A percentile compares a stretch with the other conserved stretches of the same genome.
phyloP scores from a whole-genome alignment of 805 yeast genomes.

The Hanseniaspora occidentalis region DNA sequence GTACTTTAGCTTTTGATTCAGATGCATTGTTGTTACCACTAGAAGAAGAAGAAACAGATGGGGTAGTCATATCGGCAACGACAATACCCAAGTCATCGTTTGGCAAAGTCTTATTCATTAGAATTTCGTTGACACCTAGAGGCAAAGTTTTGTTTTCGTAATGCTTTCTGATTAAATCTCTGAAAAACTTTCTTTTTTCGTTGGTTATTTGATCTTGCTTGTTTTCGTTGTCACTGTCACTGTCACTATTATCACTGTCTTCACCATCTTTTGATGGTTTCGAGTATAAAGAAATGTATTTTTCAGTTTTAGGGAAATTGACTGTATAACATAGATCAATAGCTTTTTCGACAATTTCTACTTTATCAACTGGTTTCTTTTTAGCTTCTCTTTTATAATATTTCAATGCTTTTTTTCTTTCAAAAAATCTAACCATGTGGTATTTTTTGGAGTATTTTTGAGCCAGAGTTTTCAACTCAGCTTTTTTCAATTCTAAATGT shows the following conservation, averaged over 20 bases:
- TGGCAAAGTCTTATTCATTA: conserved; percentile 24
- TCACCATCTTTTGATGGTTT: conserved; percentile 24
- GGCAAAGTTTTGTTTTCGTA: conserved; percentile 44
- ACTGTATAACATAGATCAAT: conserved; percentile 64
- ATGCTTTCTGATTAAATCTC: conserved; percentile 39
- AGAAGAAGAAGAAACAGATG: too few relatives aligned
- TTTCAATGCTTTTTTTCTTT: conserved; percentile 72
- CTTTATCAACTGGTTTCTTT: conserved; percentile 21
- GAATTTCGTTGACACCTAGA: conserved; percentile 37
- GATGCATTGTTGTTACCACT: conserved; percentile 9
- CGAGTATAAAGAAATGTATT: conserved; percentile 73
- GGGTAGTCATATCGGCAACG: neutral
- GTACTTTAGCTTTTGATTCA: conserved; percentile 12
- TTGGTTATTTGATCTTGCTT: conserved; percentile 34
- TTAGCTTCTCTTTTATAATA: conserved; percentile 37
- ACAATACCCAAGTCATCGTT: conserved; percentile 17
- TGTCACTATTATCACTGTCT: conserved; percentile 12
- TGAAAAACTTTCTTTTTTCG: conserved; percentile 32
- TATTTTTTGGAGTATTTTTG: conserved; percentile 56
- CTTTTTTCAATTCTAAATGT: conserved; percentile 41
- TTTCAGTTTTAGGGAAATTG: conserved; percentile 66
- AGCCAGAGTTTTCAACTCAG: conserved; percentile 32
- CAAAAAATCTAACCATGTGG: conserved; percentile 89
- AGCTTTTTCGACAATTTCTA: conserved; percentile 39
- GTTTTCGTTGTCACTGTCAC: conserved; percentile 15